Evolutionary conservation across 306 rosid species (phyloP).

Genomic region (Leucaena leucocephala): DNA sequence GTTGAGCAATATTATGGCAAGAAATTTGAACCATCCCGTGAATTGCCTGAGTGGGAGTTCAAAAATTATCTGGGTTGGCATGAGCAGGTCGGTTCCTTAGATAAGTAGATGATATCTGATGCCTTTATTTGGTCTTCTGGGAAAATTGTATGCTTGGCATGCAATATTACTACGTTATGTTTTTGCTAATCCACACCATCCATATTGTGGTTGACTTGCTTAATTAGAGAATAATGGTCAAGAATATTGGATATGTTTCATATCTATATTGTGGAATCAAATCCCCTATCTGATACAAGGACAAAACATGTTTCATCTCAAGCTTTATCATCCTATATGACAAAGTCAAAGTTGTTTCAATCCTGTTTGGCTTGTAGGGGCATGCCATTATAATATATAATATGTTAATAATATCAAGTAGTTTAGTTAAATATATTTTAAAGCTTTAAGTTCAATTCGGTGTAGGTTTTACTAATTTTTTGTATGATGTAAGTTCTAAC

Average conservation of each 20-base stretch:
- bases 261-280: conserved; percentile 29
- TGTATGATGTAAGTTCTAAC: neutral
- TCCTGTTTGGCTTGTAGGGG: conserved; percentile 28
- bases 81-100: conserved; percentile 74
- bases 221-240: conserved; percentile 4
- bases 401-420: neutral
- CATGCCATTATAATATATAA: conserved; percentile 16
- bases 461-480: conserved; percentile 5
- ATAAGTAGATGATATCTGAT: conserved; percentile 27
- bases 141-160: neutral
- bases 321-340: conserved; percentile 11
- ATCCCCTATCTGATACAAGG: conserved; percentile 28
- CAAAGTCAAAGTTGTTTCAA: conserved; percentile 21
- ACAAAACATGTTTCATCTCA: conserved; percentile 23
- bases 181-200: conserved; percentile 24
- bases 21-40: conserved; percentile 79
- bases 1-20: conserved; percentile 85
- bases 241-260: conserved; percentile 17
- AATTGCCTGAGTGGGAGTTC: conserved; percentile 92
- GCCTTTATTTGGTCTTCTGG: conserved; percentile 28
- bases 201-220: conserved; percentile 5
- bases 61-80: conserved; percentile 98
- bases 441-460: conserved; percentile 6
- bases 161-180: conserved; percentile 13
- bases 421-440: conserved; percentile 17